Percentiles rank a stretch among this genome's conserved stretches.
These are phyloP conservation scores for Pseudoscleropodium purum DNA, from an alignment of 225 moss, liverwort and hornwort species.

Conservation along the genomic window DNA sequence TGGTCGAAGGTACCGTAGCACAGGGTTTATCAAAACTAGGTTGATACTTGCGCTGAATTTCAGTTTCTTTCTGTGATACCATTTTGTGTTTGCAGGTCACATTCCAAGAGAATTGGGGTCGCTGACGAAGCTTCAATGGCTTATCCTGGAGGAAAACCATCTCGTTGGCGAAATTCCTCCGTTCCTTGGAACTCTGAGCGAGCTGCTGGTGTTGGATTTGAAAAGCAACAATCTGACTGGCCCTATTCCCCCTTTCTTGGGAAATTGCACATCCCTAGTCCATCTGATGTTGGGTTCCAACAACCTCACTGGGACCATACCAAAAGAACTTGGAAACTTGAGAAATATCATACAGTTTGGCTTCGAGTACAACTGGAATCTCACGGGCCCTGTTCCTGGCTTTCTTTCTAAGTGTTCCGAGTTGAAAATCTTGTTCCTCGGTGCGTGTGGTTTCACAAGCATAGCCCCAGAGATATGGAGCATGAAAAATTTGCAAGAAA, in stretches of 20 bases:
- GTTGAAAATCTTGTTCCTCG: background rate
- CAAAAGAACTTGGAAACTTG: background rate
- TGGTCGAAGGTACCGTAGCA: background rate
- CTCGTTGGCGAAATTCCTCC: background rate
- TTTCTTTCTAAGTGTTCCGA: background rate
- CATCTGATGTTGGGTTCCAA: background rate
- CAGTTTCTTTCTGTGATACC: background rate
- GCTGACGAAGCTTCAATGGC: background rate
- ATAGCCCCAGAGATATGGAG: background rate
- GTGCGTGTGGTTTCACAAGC: background rate
- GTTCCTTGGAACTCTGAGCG: background rate
- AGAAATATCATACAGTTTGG: background rate
- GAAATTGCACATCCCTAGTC: background rate
- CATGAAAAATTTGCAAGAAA: background rate
- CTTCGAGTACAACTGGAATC: background rate
- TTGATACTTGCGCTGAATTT: background rate
- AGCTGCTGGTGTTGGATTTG: background rate
- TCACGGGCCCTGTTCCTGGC: background rate
- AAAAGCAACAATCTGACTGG: background rate
- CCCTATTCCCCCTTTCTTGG: background rate
- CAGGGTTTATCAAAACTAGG: background rate
- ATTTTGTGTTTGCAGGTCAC: background rate
- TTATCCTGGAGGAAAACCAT: background rate
- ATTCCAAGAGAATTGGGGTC: background rate
- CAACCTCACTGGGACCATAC: background rate